phyloP scores from a whole-genome alignment of 176 grass and related monocot genomes.

The Stipa capillata region DNA sequence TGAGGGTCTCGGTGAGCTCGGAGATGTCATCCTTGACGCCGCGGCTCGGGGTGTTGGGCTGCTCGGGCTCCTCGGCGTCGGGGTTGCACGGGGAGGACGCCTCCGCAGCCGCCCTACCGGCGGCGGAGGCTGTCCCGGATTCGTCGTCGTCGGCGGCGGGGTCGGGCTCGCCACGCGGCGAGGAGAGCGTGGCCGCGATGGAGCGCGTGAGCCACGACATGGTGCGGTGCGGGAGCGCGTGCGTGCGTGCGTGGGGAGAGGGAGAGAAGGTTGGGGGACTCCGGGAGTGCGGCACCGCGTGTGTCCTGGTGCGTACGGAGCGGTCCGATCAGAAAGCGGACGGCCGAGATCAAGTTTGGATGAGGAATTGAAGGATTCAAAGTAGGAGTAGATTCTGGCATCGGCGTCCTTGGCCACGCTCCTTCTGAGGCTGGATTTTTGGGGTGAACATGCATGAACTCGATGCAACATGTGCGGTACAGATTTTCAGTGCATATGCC shows the following conservation, averaged over 20 bases:
- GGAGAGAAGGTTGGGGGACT: background rate
- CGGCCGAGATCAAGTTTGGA: background rate
- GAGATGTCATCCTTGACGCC: slow-evolving; percentile 63
- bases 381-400: background rate
- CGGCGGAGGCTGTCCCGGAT: background rate
- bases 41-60: slow-evolving; percentile 38
- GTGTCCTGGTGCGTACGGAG: background rate
- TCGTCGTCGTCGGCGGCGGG: slow-evolving; percentile 18
- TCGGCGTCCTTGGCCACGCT: background rate
- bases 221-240: background rate
- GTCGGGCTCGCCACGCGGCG: slow-evolving; percentile 29
- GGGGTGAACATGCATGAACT: too few species aligned
- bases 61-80: slow-evolving; percentile 26
- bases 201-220: slow-evolving; percentile 68
- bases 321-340: background rate
- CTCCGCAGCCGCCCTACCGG: background rate
- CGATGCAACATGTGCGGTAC: too few species aligned
- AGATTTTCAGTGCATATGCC: too few species aligned
- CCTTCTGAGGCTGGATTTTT: background rate
- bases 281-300: too few species aligned
- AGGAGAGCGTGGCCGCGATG: slow-evolving; percentile 50
- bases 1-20: slow-evolving; percentile 68
- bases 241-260: background rate
- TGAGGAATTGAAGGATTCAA: too few species aligned
- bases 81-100: background rate